Conservation (phyloP, 1,284 basidiomycete genomes). For the Testicularia cyperi region DNA sequence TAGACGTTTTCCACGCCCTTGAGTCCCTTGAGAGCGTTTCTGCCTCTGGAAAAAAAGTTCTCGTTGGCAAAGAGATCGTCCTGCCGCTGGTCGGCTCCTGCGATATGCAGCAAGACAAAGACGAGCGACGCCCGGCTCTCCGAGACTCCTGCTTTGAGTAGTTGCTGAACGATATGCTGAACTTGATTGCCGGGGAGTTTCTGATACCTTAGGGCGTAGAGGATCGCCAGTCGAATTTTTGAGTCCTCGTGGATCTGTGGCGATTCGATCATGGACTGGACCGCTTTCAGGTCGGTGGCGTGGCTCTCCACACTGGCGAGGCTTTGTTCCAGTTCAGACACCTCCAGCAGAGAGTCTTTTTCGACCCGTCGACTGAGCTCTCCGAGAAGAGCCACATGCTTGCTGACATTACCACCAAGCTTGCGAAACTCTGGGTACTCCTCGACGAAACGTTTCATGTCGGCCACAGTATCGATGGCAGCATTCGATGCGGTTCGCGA, state of each 20-base stretch:
- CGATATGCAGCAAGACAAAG: slow-evolving; percentile 87
- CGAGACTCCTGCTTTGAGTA: slow-evolving; percentile 78
- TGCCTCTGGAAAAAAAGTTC: slow-evolving; percentile 88
- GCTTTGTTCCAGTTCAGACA: slow-evolving; percentile 94
- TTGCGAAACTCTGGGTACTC: slow-evolving; percentile 97
- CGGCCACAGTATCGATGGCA: slow-evolving; percentile 89
- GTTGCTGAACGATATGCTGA: slow-evolving; percentile 75
- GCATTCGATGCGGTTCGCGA: slow-evolving; percentile 72
- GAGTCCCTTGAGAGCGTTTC: slow-evolving; percentile 89
- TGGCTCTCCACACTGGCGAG: slow-evolving; percentile 85
- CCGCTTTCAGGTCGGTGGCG: slow-evolving; percentile 72
- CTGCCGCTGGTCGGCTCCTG: slow-evolving; percentile 92
- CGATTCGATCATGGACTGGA: slow-evolving; percentile 61
- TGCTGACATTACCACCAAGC: slow-evolving; percentile 95
- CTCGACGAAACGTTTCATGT: slow-evolving; percentile 78
- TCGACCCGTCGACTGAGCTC: slow-evolving; percentile 89
- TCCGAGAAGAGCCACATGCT: slow-evolving; percentile 94
- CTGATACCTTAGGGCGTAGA: slow-evolving; percentile 93
- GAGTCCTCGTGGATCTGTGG: slow-evolving; percentile 73
- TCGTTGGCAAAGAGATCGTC: slow-evolving; percentile 97
- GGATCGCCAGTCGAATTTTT: slow-evolving; percentile 88
- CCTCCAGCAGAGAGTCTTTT: slow-evolving; percentile 72
- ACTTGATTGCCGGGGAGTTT: slow-evolving; percentile 85
- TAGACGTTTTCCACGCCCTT: slow-evolving; percentile 99
- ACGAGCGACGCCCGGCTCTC: slow-evolving; percentile 86